These are phyloP conservation scores for Gracilaria domingensis DNA, from an alignment of 23 red algal genomes.

Conservation along the genomic window DNA sequence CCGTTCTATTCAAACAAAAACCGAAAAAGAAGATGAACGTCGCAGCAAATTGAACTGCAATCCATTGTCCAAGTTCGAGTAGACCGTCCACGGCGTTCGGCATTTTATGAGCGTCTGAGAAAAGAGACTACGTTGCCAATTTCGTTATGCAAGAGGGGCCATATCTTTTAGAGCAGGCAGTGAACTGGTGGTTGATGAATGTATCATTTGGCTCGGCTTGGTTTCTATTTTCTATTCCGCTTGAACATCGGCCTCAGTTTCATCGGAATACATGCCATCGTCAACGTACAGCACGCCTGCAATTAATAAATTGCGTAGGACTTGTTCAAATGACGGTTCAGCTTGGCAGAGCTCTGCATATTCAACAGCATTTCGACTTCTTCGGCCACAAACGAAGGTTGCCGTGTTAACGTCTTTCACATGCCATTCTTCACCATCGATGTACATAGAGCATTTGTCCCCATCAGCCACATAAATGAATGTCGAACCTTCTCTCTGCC, in stretches of 20 bases:
- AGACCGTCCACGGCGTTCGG: neutral
- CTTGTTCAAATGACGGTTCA: conserved; percentile 25
- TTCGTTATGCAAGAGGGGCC: neutral
- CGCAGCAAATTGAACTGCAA: conserved; percentile 2
- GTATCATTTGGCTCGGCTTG: neutral
- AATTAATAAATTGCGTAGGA: conserved; percentile 26
- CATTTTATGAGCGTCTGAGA: neutral
- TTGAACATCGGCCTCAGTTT: neutral
- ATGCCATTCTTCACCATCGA: conserved; percentile 67
- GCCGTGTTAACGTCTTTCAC: conserved; percentile 38
- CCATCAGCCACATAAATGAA: conserved; percentile 51
- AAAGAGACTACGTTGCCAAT: neutral
- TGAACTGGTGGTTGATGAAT: neutral
- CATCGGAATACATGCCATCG: neutral
- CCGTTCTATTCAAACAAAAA: conserved; percentile 61
- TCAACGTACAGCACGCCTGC: conserved; percentile 47
- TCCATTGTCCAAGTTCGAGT: neutral
- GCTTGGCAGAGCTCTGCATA: neutral
- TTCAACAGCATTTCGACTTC: conserved; percentile 17
- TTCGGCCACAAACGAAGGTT: conserved; percentile 21
- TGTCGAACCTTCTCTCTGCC: conserved; percentile 50
- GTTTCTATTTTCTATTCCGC: neutral
- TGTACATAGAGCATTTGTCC: conserved; percentile 41
- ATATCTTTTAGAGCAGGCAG: neutral
- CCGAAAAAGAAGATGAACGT: conserved; percentile 43